Evolutionary conservation across 495 filamentous ascomycete genomes (phyloP).

Genomic region (Polyplosphaeria fusca): DNA sequence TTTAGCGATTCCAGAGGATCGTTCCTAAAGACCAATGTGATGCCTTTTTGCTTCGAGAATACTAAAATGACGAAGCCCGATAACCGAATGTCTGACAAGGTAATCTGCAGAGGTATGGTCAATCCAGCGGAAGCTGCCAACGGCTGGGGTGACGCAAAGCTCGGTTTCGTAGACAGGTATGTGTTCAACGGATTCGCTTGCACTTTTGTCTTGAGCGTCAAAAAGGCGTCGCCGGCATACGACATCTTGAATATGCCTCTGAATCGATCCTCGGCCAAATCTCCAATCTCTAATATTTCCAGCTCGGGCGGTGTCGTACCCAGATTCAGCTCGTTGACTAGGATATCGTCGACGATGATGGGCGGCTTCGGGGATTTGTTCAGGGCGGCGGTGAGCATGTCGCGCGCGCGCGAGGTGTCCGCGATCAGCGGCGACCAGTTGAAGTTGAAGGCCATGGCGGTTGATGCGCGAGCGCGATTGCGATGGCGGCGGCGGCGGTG

Average conservation of each 20-base stretch:
- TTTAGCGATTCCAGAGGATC: conserved; percentile 96
- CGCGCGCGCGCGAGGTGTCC: conserved; percentile 85
- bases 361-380: conserved; percentile 98
- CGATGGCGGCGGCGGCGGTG: conserved; percentile 4
- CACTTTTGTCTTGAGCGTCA: conserved; percentile 91
- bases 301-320: conserved; percentile 87
- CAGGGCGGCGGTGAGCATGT: conserved; percentile 88
- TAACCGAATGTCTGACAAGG: conserved; percentile 91
- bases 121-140: conserved; percentile 89
- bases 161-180: conserved; percentile 83
- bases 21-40: conserved; percentile 95
- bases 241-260: conserved; percentile 99
- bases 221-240: conserved; percentile 89
- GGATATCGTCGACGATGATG: conserved; percentile 98
- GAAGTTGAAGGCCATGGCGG: conserved; percentile 96
- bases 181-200: conserved; percentile 98
- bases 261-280: conserved; percentile 94
- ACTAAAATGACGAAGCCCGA: conserved; percentile 97
- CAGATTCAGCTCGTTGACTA: conserved; percentile 95
- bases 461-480: neutral
- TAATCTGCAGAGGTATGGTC: conserved; percentile 95
- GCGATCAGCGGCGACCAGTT: conserved; percentile 99
- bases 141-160: conserved; percentile 87
- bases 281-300: conserved; percentile 95
- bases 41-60: conserved; percentile 93